Conservation (phyloP, 805 yeast genomes). For the Starmerella apis region DNA sequence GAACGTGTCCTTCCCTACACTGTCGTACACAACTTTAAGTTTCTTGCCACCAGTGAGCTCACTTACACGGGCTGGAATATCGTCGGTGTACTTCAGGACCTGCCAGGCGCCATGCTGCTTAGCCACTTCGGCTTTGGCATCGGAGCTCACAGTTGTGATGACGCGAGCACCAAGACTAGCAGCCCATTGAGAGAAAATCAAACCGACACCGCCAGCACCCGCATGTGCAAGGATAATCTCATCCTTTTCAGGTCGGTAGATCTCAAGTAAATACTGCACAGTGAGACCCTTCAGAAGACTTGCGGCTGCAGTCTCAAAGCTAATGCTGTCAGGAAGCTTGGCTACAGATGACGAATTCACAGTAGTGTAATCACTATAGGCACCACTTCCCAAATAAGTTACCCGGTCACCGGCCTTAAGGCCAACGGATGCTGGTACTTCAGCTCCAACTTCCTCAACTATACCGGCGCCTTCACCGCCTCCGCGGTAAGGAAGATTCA, state of each 20-base stretch:
- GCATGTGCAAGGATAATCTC: conserved; percentile 76
- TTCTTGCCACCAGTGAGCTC: conserved; percentile 31
- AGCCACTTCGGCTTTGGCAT: conserved; percentile 58
- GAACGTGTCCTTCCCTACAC: conserved; percentile 54
- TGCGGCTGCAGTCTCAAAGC: conserved; percentile 46
- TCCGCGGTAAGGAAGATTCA: conserved; percentile 56
- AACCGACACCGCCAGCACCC: conserved; percentile 94
- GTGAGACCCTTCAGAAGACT: conserved; percentile 62
- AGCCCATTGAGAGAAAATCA: conserved; percentile 55
- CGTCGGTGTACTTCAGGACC: conserved; percentile 38
- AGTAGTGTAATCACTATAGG: conserved; percentile 66
- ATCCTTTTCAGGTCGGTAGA: conserved; percentile 49
- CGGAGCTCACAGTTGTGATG: conserved; percentile 75
- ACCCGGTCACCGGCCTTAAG: conserved; percentile 40
- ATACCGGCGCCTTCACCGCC: conserved; percentile 49
- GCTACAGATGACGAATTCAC: conserved; percentile 32
- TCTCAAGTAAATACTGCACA: conserved; percentile 55
- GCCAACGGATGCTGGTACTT: conserved; percentile 40
- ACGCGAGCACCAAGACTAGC: conserved; percentile 59
- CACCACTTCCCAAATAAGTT: conserved; percentile 49
- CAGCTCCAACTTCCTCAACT: conserved; percentile 40
- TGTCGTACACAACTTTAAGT: conserved; percentile 31
- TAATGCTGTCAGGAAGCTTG: conserved; percentile 44
- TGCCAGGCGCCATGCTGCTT: conserved; percentile 67
- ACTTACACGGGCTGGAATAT: conserved; percentile 27